These are phyloP conservation scores for Talaromyces trachyspermus DNA, from an alignment of 495 filamentous ascomycete species.

Conservation along the genomic window DNA sequence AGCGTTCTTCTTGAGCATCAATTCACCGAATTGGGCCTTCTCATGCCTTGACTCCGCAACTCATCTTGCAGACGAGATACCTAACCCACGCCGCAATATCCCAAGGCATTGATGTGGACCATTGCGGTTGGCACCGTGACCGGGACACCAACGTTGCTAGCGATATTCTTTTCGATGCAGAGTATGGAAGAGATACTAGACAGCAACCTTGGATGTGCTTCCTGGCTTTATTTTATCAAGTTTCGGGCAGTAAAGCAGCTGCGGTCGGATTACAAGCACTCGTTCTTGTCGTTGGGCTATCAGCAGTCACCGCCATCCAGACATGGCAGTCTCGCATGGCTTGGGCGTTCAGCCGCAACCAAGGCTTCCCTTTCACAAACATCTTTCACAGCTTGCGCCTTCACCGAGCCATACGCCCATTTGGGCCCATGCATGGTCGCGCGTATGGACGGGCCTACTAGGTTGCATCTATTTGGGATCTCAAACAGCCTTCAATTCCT, in stretches of 20 bases:
- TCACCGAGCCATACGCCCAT: constrained; percentile 42
- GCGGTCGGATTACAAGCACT: constrained; percentile 26
- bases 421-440: constrained; percentile 12
- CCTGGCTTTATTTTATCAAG: too few relatives aligned
- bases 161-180: constrained; percentile 24
- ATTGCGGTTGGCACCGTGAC: constrained; percentile 10
- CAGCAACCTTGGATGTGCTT: too few relatives aligned
- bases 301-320: constrained; percentile 33
- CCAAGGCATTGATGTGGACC: not conserved
- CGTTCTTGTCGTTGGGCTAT: constrained; percentile 19
- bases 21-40: constrained; percentile 24
- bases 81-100: constrained; percentile 20
- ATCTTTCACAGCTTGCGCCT: constrained; percentile 55
- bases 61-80: constrained; percentile 27
- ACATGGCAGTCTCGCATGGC: constrained; percentile 46
- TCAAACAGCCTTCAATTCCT: constrained; percentile 45
- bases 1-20: constrained; percentile 25
- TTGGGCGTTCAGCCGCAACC: constrained; percentile 37
- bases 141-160: constrained; percentile 19
- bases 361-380: constrained; percentile 41
- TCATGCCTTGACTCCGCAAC: constrained; percentile 26
- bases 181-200: too few relatives aligned
- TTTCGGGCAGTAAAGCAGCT: too few relatives aligned
- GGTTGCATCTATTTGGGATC: constrained; percentile 52
- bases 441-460: constrained; percentile 42